Evolutionary conservation across 192 early-diverging fungal species (phyloP).

Genomic region (Linderina pennispora): DNA sequence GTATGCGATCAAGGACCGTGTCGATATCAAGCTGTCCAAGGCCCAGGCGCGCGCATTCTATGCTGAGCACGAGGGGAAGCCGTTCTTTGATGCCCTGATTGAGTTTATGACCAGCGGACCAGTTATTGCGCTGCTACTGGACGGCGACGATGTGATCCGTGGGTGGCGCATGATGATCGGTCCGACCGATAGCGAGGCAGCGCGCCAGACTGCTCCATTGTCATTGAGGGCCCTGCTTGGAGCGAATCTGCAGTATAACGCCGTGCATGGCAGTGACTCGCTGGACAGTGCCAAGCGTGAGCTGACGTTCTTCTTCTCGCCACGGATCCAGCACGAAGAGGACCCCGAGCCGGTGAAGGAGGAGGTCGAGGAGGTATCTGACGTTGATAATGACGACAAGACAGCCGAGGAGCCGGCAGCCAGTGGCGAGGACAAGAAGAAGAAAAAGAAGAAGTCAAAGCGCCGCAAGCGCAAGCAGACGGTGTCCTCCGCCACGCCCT

Average conservation of each 20-base stretch:
- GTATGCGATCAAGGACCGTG: slow-evolving; percentile 38
- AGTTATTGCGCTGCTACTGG: slow-evolving; percentile 38
- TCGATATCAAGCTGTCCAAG: slow-evolving; percentile 27
- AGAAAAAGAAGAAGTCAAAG: slow-evolving; percentile 37
- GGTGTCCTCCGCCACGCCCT: slow-evolving; percentile 5
- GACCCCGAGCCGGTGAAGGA: neutral
- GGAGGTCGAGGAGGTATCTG: neutral
- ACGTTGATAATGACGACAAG: neutral
- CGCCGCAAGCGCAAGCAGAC: slow-evolving; percentile 41
- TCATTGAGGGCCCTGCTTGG: slow-evolving; percentile 49
- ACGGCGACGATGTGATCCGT: slow-evolving; percentile 46
- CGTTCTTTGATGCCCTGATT: slow-evolving; percentile 41
- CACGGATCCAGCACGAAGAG: slow-evolving; percentile 18
- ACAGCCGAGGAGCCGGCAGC: slow-evolving; percentile 1
- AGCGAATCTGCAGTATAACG: slow-evolving; percentile 39
- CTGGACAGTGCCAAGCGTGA: slow-evolving; percentile 32
- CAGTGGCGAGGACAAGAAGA: slow-evolving; percentile 19
- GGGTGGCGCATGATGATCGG: slow-evolving; percentile 51
- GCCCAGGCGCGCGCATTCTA: slow-evolving; percentile 44
- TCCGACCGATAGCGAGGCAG: slow-evolving; percentile 35
- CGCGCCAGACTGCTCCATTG: slow-evolving; percentile 27
- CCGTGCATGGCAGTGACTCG: slow-evolving; percentile 55
- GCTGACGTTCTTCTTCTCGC: slow-evolving; percentile 42
- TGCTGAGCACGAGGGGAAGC: slow-evolving; percentile 24
- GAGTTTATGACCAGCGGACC: slow-evolving; percentile 50